Conservation (phyloP, 129 eudicot species). For the Flaveria robusta region DNA sequence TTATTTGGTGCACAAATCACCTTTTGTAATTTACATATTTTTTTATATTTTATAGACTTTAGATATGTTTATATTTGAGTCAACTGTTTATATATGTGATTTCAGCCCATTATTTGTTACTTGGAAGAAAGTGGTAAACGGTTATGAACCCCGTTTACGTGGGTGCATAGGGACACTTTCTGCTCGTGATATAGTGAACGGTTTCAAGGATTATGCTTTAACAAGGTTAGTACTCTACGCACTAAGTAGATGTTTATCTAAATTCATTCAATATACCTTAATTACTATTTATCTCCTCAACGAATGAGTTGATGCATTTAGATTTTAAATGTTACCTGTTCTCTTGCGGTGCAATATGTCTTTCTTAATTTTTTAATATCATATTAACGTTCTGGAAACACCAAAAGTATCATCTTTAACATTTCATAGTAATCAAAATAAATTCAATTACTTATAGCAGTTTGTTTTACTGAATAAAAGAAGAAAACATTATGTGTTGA, state of each 20-base stretch:
- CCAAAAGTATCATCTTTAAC: not conserved
- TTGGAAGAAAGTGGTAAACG: constrained; percentile 90
- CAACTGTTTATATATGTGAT: constrained; percentile 18
- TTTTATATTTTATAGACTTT: not conserved
- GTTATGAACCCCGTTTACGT: constrained; percentile 90
- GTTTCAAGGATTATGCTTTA: constrained; percentile 87
- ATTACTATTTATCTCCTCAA: not conserved
- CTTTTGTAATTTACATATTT: not conserved
- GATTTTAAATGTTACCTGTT: not conserved
- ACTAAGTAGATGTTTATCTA: not conserved
- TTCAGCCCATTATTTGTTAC: constrained; percentile 96
- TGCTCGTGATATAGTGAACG: constrained; percentile 67
- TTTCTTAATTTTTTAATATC: not conserved
- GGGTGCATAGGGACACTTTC: constrained; percentile 95
- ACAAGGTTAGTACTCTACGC: constrained; percentile 55
- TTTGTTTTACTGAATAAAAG: not conserved
- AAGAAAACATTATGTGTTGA: not conserved
- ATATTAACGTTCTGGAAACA: not conserved
- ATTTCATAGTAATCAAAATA: not conserved
- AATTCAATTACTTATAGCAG: not conserved
- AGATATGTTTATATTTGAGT: not conserved
- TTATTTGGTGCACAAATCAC: not conserved
- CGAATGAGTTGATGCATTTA: not conserved
- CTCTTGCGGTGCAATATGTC: not conserved
- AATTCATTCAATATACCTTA: not conserved